Evolutionary conservation across 2,329 filamentous ascomycete species (phyloP).

Genomic region (Exophiala bonariae): DNA sequence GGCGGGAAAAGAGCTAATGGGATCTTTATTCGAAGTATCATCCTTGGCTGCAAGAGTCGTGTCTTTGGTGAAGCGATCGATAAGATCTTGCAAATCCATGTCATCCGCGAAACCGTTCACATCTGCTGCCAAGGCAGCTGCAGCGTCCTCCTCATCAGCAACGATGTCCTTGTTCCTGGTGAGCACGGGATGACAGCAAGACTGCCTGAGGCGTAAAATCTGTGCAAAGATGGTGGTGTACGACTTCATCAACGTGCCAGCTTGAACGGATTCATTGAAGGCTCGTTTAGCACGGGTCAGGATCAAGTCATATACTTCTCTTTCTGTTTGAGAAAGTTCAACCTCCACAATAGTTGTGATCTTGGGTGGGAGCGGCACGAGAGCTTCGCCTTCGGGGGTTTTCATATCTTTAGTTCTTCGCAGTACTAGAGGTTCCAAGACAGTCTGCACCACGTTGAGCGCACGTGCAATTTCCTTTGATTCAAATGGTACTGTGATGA

Average conservation of each 20-base stretch:
- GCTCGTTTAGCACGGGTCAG: slow-evolving; percentile 79
- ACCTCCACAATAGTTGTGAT: slow-evolving; percentile 83
- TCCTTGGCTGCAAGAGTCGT: slow-evolving; percentile 57
- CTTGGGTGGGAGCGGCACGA: slow-evolving; percentile 81
- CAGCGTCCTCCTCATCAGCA: slow-evolving; percentile 80
- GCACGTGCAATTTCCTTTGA: slow-evolving; percentile 92
- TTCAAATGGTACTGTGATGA: slow-evolving; percentile 96
- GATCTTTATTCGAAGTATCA: slow-evolving; percentile 52
- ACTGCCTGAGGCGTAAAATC: slow-evolving; percentile 86
- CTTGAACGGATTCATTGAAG: slow-evolving; percentile 83
- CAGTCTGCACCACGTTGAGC: slow-evolving; percentile 94
- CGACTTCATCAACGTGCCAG: slow-evolving; percentile 89
- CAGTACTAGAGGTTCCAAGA: slow-evolving; percentile 92
- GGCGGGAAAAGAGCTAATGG: slow-evolving; percentile 75
- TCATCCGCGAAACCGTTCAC: slow-evolving; percentile 84
- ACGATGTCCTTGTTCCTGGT: slow-evolving; percentile 83
- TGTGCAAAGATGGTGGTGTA: slow-evolving; percentile 98
- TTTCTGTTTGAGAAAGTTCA: slow-evolving; percentile 79
- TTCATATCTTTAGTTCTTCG: slow-evolving; percentile 97
- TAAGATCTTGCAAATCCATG: slow-evolving; percentile 87
- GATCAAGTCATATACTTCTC: slow-evolving; percentile 90
- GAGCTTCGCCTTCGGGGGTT: slow-evolving; percentile 76
- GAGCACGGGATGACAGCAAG: slow-evolving; percentile 88
- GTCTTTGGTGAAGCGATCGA: slow-evolving; percentile 76
- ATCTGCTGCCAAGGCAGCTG: slow-evolving; percentile 66